phyloP scores from a whole-genome alignment of 2,329 filamentous ascomycete genomes.

The Geosmithia morbida region DNA sequence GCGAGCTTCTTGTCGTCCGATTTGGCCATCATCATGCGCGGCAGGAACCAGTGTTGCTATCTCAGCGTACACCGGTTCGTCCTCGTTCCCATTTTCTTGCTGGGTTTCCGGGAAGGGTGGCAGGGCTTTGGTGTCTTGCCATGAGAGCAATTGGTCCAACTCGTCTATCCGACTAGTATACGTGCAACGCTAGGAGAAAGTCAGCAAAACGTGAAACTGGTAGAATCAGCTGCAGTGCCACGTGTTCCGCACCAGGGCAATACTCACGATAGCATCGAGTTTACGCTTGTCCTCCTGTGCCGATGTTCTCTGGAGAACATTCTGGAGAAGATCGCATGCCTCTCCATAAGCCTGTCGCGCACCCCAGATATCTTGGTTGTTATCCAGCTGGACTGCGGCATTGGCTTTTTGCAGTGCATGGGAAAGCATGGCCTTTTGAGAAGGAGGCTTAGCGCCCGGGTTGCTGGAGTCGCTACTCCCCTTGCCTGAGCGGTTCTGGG shows the following conservation, averaged over 20 bases:
- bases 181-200: slow-evolving; percentile 52
- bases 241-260: neutral
- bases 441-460: slow-evolving; percentile 33
- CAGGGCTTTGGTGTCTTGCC: slow-evolving; percentile 52
- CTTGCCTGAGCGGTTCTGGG: slow-evolving; percentile 16
- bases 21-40: slow-evolving; percentile 8
- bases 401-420: slow-evolving; percentile 91
- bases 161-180: slow-evolving; percentile 87
- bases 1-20: slow-evolving; percentile 4
- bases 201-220: neutral
- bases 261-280: slow-evolving; percentile 79
- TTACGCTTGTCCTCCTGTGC: slow-evolving; percentile 82
- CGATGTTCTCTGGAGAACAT: slow-evolving; percentile 74
- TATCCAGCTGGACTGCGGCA: slow-evolving; percentile 87
- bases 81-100: slow-evolving; percentile 24
- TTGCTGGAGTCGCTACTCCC: slow-evolving; percentile 15
- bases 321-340: slow-evolving; percentile 74
- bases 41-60: slow-evolving; percentile 38
- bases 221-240: neutral
- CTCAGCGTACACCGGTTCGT: slow-evolving; percentile 31
- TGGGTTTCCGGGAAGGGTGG: slow-evolving; percentile 53
- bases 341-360: slow-evolving; percentile 84
- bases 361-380: slow-evolving; percentile 86
- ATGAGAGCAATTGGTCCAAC: slow-evolving; percentile 52
- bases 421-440: slow-evolving; percentile 94